Conservation (phyloP, 306 rosid genomes). For the Vachellia pachyceras region DNA sequence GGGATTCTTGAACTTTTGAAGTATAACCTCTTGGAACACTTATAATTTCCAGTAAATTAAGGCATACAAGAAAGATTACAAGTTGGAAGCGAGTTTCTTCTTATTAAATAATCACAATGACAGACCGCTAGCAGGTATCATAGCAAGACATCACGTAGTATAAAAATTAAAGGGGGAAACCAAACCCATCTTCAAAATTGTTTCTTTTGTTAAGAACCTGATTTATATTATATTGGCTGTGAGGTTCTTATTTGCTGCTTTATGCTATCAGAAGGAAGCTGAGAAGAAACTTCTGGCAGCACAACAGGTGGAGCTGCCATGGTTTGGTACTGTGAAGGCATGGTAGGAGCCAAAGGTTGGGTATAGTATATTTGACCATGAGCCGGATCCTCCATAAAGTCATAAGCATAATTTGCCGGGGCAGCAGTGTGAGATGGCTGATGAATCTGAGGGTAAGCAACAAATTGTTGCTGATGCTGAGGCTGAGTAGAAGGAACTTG, state of each 20-base stretch:
- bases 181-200: conserved; percentile 66
- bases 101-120: conserved; percentile 67
- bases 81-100: conserved; percentile 49
- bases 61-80: conserved; percentile 49
- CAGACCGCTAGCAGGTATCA: conserved; percentile 62
- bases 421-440: conserved; percentile 73
- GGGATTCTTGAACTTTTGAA: conserved; percentile 49
- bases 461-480: conserved; percentile 62
- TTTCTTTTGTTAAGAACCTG: conserved; percentile 40
- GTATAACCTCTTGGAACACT: conserved; percentile 64
- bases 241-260: conserved; percentile 75
- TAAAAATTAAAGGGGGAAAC: conserved; percentile 47
- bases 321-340: conserved; percentile 74
- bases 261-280: conserved; percentile 61
- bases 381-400: conserved; percentile 57
- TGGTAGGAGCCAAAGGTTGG: conserved; percentile 57
- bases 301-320: conserved; percentile 57
- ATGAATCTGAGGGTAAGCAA: conserved; percentile 67
- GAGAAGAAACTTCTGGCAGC: conserved; percentile 60
- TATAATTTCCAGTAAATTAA: conserved; percentile 53
- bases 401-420: conserved; percentile 59
- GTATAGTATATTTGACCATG: conserved; percentile 63
- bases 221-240: conserved; percentile 50
- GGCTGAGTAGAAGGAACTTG: conserved; percentile 64
- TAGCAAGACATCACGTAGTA: conserved; percentile 44